A percentile compares a stretch with the other conserved stretches of the same genome.
Conservation (phyloP, 2,329 filamentous ascomycete species). For the Colletotrichum tofieldiae region DNA sequence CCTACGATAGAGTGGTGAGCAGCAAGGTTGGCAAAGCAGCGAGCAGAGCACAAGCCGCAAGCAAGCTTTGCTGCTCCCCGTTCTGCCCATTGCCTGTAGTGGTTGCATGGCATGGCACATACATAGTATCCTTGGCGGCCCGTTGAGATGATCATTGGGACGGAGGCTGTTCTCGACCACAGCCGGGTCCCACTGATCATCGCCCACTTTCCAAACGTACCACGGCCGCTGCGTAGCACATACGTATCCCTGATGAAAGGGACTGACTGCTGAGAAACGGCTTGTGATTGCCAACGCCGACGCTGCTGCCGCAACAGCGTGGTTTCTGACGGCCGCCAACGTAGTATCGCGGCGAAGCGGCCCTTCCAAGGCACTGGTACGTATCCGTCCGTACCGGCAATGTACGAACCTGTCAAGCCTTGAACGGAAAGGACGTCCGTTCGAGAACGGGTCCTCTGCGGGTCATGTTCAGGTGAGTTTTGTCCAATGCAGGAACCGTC, state of each 20-base stretch:
- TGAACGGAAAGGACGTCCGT: slow-evolving; percentile 31
- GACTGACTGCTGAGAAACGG: neutral
- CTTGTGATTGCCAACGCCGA: neutral
- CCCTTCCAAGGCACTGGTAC: slow-evolving; percentile 1
- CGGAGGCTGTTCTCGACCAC: slow-evolving; percentile 36
- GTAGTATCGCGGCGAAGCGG: neutral
- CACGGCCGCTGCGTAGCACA: slow-evolving; percentile 2
- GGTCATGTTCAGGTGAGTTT: slow-evolving; percentile 18
- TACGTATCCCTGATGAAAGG: neutral
- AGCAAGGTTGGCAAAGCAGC: neutral
- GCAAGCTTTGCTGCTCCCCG: slow-evolving; percentile 14
- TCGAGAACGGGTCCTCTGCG: slow-evolving; percentile 19
- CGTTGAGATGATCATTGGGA: slow-evolving; percentile 33
- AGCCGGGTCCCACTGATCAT: slow-evolving; percentile 34
- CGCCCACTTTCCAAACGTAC: slow-evolving; percentile 23
- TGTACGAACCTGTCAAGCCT: neutral
- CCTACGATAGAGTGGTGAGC: neutral
- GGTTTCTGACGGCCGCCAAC: neutral
- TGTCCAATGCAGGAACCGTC: slow-evolving; percentile 21
- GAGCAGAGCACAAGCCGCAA: too few species aligned
- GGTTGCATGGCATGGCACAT: slow-evolving; percentile 28
- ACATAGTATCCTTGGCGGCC: slow-evolving; percentile 37
- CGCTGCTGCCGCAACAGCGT: neutral
- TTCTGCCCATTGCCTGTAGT: slow-evolving; percentile 10
- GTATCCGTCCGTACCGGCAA: neutral